These are phyloP conservation scores for Auricularia sp. DNA, from an alignment of 768 basidiomycete genomes.

Conservation along the genomic window DNA sequence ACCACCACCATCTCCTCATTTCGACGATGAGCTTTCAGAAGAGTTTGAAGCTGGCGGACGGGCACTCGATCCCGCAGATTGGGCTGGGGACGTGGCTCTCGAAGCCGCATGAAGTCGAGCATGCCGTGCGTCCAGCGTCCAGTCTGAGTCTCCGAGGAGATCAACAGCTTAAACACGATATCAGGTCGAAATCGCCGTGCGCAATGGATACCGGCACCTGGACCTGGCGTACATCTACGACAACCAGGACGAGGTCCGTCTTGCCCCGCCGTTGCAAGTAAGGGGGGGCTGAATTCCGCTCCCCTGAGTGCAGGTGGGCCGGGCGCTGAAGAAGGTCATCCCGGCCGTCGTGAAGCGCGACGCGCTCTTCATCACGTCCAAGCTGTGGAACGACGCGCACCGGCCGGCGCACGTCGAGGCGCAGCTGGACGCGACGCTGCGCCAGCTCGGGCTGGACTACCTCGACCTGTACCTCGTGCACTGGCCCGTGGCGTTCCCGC, in stretches of 20 bases:
- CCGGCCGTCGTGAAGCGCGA: constrained; percentile 68
- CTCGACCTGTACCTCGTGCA: constrained; percentile 77
- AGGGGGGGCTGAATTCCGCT: not conserved
- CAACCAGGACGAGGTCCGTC: constrained; percentile 57
- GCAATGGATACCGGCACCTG: constrained; percentile 72
- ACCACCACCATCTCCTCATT: not conserved
- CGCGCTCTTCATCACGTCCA: constrained; percentile 72
- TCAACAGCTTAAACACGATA: not conserved
- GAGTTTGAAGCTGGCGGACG: constrained; percentile 32
- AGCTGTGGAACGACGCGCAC: constrained; percentile 75
- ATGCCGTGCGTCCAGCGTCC: constrained; percentile 44
- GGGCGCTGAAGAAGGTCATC: constrained; percentile 66
- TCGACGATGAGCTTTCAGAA: constrained; percentile 33
- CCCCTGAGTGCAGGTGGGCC: constrained; percentile 35
- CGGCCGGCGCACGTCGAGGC: constrained; percentile 55
- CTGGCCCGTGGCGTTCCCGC: constrained; percentile 66
- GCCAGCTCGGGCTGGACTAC: constrained; percentile 62
- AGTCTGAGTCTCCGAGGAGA: too few species aligned
- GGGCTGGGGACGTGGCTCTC: constrained; percentile 81
- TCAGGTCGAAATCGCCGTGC: constrained; percentile 67
- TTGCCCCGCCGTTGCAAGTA: too few species aligned
- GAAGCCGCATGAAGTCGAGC: constrained; percentile 63
- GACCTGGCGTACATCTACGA: constrained; percentile 73
- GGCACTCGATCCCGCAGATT: constrained; percentile 56
- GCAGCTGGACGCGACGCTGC: constrained; percentile 66